Evolutionary conservation across 2,329 filamentous ascomycete species (phyloP), one percentile per base, ranked within the genome.

Genomic region (Graphium sp.): DNA sequence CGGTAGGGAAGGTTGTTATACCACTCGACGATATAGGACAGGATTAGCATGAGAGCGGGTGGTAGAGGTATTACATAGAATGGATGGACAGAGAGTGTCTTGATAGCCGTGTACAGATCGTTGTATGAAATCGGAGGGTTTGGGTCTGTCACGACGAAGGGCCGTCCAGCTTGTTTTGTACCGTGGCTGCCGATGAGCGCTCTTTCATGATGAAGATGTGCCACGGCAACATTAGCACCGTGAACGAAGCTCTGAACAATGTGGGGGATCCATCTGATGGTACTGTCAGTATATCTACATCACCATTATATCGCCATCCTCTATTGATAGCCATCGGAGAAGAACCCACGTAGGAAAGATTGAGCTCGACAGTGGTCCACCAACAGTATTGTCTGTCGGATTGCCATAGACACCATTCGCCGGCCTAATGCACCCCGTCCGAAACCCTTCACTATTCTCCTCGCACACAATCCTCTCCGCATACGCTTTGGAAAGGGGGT

Each of bases 351-450:
- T 30, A 24, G 28, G 28, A 13, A 30, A 30, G 14, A 30, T 18
- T 15, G 28, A 14, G n/a, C 43, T 46, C 16, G 51, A 46, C 13
- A 62, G 37, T 22, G 53, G 48, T 4, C 42, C 31, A 3, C 50
- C 54, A 4, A 56, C 45, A 15, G 60, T 38, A 13, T 50, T 46
- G 34, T 63, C 56, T 23, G 42, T 49, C 11, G 52, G 48, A 34
- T 53, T 53, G 4, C 61, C 62, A 34, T 66, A 66, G 26, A 66
- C 54, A n/a, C 53, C 56, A 35, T 64, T 65, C 9, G 55, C 52
- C 2, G 63, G 63, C 2, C 63, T 50, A 36, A 68, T 57, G 30
- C 51, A 48, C 5, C 63, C 63, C 0, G 63, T 67, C 11, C 60
- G 53, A 41, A 68, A 62, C 24, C 23, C 11, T 11, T 9, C n/a